Conservation (phyloP, 1,139 yeast genomes). For the Suhomyces yuchorum region DNA sequence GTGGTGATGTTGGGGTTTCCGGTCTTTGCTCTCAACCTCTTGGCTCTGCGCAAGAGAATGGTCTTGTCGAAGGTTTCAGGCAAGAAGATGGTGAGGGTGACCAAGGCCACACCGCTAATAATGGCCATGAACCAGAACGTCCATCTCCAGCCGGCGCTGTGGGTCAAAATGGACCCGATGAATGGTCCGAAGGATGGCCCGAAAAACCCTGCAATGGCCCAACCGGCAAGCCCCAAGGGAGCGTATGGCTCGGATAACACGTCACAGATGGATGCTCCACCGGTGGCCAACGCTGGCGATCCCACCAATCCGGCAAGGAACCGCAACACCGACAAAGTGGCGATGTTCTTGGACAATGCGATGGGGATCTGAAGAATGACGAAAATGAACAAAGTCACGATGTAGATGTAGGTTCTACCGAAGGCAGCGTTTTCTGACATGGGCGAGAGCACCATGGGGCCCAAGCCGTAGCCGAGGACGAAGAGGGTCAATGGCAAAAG, state of each 20-base stretch:
- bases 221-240: constrained; percentile 36
- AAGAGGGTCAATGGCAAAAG: constrained; percentile 38
- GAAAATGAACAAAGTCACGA: constrained; percentile 31
- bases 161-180: constrained; percentile 36
- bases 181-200: constrained; percentile 44
- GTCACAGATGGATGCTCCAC: constrained; percentile 41
- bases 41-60: constrained; percentile 37
- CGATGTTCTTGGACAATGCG: constrained; percentile 34
- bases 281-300: constrained; percentile 39
- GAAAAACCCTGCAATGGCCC: constrained; percentile 39
- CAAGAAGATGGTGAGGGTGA: constrained; percentile 29
- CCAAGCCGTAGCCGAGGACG: constrained; percentile 44
- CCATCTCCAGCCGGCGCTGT: constrained; percentile 40
- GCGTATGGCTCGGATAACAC: constrained; percentile 28
- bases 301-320: constrained; percentile 40
- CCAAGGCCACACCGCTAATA: constrained; percentile 30
- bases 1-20: constrained; percentile 35
- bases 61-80: constrained; percentile 42
- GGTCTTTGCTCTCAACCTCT: constrained; percentile 36
- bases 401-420: constrained; percentile 52
- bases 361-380: constrained; percentile 36
- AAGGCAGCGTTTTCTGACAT: constrained; percentile 44
- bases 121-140: constrained; percentile 42
- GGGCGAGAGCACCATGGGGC: constrained; percentile 43
- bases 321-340: constrained; percentile 35